These are phyloP conservation scores for Pulchroboletus neoregius DNA, from an alignment of 1,284 basidiomycete genomes.

Conservation along the genomic window DNA sequence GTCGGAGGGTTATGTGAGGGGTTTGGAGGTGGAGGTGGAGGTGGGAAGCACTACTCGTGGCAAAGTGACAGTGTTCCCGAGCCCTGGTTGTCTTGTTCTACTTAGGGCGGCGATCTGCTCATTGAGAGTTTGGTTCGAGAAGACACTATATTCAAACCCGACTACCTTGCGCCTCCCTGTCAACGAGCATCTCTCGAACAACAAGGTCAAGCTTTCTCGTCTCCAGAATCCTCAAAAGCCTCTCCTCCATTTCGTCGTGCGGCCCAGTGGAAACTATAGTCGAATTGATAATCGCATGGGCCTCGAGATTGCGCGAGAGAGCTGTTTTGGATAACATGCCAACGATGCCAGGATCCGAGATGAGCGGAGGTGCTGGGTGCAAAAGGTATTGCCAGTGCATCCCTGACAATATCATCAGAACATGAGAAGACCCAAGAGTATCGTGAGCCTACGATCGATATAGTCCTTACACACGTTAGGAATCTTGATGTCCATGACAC, in stretches of 20 bases:
- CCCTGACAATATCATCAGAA: conserved; percentile 21
- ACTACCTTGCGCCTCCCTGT: not conserved
- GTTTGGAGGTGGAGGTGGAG: not conserved
- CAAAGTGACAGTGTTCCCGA: too few relatives aligned
- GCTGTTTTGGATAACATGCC: conserved; percentile 41
- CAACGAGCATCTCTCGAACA: conserved; percentile 45
- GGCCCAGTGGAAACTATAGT: conserved; percentile 28
- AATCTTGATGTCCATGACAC: conserved; percentile 47
- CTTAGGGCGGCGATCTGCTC: too few relatives aligned
- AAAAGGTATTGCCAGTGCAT: conserved; percentile 46
- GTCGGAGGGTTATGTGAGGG: not conserved
- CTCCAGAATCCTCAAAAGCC: conserved; percentile 36
- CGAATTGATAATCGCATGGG: conserved; percentile 39
- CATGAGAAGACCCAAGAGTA: not conserved
- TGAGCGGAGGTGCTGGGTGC: conserved; percentile 45
- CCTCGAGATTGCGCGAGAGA: conserved; percentile 52
- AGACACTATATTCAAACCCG: not conserved
- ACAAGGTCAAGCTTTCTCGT: conserved; percentile 46
- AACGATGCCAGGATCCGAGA: conserved; percentile 42
- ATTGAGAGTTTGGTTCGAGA: too few relatives aligned
- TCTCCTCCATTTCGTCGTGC: conserved; percentile 29
- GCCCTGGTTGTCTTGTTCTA: too few relatives aligned
- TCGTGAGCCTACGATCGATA: conserved; percentile 43
- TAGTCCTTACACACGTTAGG: conserved; percentile 52
- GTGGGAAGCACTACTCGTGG: too few relatives aligned